Evolutionary conservation across 257 asterid species (phyloP), one percentile per base, ranked within the genome.

Genomic region (Echites panduratus): DNA sequence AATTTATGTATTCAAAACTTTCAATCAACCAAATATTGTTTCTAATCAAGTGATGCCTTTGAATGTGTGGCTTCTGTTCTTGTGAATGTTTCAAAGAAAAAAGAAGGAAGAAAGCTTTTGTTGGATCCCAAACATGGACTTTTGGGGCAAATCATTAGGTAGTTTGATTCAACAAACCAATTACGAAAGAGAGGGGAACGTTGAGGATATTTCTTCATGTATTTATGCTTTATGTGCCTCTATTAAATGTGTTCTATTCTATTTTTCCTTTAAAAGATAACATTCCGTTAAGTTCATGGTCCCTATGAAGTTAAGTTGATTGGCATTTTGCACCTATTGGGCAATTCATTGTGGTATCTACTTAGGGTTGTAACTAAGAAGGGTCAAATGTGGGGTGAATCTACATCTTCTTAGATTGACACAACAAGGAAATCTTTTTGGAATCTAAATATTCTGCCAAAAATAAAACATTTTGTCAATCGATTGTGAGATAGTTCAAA

Each of bases 61-160:
- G 97, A 89, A 74, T 97, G 90, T 52, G 97, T 92, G 81, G 98
- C 96, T 66, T 95, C 99, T 52, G 74, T 95, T 85, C 95, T 95
- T 38, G 96, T 95, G 22, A 95, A 90, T 82, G 76, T 95, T 82
- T 92, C 98, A 1, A 81, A 90, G 89, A 92, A 90, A 70, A 91
- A 84, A 87, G 85, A 79, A 27, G 99, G 99, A 78, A 83, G 99
- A 73, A 86, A 90, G 76, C 93, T 92, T 82, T 83, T 95, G 52
- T 79, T 95, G 80, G 99, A 95, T 75, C 95, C 97, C 50, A 90
- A 89, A 79, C 84, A 89, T 70, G 97, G 98, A 57, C 94, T 92
- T 74, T 75, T 92, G 80, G 89, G 89, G 92, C 96, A 92, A 86
- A 89, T 95, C 67, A 83, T 90, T 41, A 80, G 96, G 85, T 97